Percentiles rank a stretch among this genome's conserved stretches.
Evolutionary conservation across 2,329 filamentous ascomycete species (phyloP).

Genomic region (Hypoxylon sp.): DNA sequence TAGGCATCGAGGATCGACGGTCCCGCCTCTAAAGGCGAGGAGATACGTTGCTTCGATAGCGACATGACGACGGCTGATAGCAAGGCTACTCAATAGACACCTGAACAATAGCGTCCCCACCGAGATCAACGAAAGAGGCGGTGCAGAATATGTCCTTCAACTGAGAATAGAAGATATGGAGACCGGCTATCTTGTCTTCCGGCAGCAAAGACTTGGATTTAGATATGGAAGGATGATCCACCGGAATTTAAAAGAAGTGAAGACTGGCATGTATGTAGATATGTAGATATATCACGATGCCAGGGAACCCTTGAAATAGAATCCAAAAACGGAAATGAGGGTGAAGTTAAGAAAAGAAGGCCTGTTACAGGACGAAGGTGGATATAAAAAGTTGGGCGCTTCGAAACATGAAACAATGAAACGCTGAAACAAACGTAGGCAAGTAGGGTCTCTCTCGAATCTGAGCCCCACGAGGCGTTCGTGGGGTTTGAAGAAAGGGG

Average conservation of each 20-base stretch:
- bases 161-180: conserved; percentile 27
- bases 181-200: conserved; percentile 28
- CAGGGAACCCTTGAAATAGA: conserved; percentile 43
- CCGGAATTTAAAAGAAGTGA: conserved; percentile 18
- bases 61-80: conserved; percentile 46
- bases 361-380: conserved; percentile 21
- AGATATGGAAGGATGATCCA: conserved; percentile 30
- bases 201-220: conserved; percentile 19
- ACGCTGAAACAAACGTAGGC: conserved; percentile 30
- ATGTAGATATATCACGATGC: conserved; percentile 43
- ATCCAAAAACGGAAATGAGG: conserved; percentile 44
- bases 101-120: not conserved
- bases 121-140: conserved; percentile 9
- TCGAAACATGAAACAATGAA: conserved; percentile 48
- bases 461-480: conserved; percentile 38
- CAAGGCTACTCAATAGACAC: conserved; percentile 4
- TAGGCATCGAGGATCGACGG: conserved; percentile 71
- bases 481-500: conserved; percentile 33
- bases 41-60: conserved; percentile 70
- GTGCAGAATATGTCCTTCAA: conserved; percentile 21
- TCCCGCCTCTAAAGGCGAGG: conserved; percentile 74
- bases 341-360: conserved; percentile 20
- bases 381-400: conserved; percentile 48
- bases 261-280: conserved; percentile 34
- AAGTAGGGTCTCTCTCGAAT: conserved; percentile 15